These are phyloP conservation scores for Tuber brumale DNA, from an alignment of 495 filamentous ascomycete genomes.

Conservation along the genomic window DNA sequence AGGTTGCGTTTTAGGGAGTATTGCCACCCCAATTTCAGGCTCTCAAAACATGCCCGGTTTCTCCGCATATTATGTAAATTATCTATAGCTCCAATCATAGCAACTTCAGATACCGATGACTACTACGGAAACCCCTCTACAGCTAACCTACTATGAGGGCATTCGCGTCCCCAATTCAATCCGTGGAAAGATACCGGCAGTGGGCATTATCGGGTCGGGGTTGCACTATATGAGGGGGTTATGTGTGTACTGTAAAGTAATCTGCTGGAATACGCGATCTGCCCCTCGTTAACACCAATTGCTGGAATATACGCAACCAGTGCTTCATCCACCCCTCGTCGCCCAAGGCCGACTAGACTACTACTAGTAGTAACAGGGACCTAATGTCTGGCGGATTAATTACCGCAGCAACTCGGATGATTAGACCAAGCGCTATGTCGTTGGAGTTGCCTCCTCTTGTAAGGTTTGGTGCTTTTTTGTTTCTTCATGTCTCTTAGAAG, in stretches of 20 bases:
- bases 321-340: not conserved
- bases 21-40: not conserved
- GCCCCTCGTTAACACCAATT: too few species aligned
- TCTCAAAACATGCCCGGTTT: not conserved
- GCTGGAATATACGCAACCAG: too few species aligned
- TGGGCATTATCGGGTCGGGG: not conserved
- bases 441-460: not conserved
- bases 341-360: not conserved
- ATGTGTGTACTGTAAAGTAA: not conserved
- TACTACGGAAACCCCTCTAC: not conserved
- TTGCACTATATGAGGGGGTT: not conserved
- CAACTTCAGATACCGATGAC: not conserved
- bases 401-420: not conserved
- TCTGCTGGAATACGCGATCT: not conserved
- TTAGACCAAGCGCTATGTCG: not conserved
- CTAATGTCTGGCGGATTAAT: not conserved
- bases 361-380: not conserved
- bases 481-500: not conserved
- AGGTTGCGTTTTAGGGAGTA: not conserved
- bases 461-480: not conserved
- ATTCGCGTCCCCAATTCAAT: not conserved
- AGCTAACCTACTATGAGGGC: not conserved
- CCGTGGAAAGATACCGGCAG: not conserved
- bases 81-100: not conserved
- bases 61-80: not conserved